phyloP scores from a whole-genome alignment of 169 alveolate species.

The Besnoitia besnoiti region DNA sequence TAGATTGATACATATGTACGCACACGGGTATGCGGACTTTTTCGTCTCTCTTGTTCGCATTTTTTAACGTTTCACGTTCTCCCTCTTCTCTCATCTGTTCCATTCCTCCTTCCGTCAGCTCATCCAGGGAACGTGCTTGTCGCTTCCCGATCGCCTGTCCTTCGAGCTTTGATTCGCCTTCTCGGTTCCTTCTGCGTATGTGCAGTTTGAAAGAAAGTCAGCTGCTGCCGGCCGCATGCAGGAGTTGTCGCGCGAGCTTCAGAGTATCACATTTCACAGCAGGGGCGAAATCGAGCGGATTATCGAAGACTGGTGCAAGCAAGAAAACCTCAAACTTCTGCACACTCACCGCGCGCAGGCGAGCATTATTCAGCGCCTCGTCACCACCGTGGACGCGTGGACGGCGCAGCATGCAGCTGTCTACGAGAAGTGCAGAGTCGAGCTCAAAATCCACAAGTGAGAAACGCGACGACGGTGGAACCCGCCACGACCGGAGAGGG shows the following conservation, averaged over 20 bases:
- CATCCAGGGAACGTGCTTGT: too few species aligned
- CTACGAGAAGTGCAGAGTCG: not conserved
- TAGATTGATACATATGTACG: too few species aligned
- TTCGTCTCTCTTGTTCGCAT: too few species aligned
- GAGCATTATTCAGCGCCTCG: not conserved
- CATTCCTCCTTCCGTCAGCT: too few species aligned
- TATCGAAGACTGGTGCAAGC: not conserved
- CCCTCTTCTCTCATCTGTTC: too few species aligned
- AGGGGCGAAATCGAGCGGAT: not conserved
- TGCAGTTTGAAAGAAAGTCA: not conserved
- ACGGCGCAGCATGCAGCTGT: not conserved
- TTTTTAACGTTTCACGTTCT: too few species aligned
- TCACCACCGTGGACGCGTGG: not conserved
- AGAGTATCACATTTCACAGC: not conserved
- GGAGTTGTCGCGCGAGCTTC: not conserved
- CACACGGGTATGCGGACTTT: too few species aligned
- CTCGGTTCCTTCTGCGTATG: not conserved
- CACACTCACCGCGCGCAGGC: not conserved
- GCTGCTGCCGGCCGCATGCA: not conserved
- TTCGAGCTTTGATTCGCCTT: too few species aligned
- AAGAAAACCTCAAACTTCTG: not conserved
- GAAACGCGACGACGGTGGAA: too few species aligned
- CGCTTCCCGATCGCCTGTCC: too few species aligned
- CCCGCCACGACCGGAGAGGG: too few species aligned
- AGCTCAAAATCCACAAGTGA: not conserved